Base-by-base conservation (phyloP, 768 basidiomycete genomes). In the Guyanaporus albipodus region DNA sequence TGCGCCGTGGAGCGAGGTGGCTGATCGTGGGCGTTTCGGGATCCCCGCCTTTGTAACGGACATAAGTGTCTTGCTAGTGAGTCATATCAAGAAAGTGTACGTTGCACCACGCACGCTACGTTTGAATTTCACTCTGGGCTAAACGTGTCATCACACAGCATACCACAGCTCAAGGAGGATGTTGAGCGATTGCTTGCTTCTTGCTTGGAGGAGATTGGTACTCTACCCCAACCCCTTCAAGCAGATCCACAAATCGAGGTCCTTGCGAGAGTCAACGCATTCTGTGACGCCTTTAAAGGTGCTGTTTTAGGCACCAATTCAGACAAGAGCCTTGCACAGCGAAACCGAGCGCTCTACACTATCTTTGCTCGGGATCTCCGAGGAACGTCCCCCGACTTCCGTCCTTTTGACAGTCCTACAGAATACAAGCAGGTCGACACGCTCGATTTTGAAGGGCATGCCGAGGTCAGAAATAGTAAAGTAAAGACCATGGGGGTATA, bases 21-120 rank as follows among this genome's bases (percentile, higher is more conserved):
- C 49, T 2, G 69, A 77, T 37, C 69, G 71, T 12, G 47, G 55
- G 18, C 74, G 82, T 2, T 79, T 85, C 27, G 85, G 85, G 0
- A 73, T 82, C 28, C 53, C 70, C 62, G 2, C 73, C 23, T 72
- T 87, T 11, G 77, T 84, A 0, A 52, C 62, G 2, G 71, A 72
- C 48, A 69, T 84, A 17, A 82, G 82, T 41, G 54, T 56, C 29
- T 66, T 82, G 10, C 68, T 87, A 12, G 70, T 81, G 10, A 42
- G 61, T 0, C 68, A 76, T n/a, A 82, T 85, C 34, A 73, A 75
- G 27, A 61, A 54, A 21, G 73, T 73, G 85, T 85, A 51, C 36
- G 78, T 67, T 15, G 3, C 19, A 0, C 19, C 29, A 6, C 11
- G 1, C 29, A 6, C 11, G 1, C 5, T 12, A 8, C 28, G 15